Evolutionary conservation across 2,329 filamentous ascomycete species (phyloP).

Genomic region (Aspergillus tanneri): DNA sequence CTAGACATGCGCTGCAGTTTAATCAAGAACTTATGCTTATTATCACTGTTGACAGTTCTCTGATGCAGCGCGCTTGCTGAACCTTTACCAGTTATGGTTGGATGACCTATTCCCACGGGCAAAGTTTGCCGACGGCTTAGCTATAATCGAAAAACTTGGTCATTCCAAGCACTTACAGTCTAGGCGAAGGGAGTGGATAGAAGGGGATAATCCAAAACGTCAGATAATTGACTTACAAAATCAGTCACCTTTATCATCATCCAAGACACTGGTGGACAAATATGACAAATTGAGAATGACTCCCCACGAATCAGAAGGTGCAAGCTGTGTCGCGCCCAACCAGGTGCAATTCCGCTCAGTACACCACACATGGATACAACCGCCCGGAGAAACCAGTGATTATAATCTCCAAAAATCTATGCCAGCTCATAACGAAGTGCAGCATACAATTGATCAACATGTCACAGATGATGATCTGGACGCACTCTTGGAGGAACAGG

Average conservation of each 20-base stretch:
- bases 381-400: not conserved
- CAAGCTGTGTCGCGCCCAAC: too few species aligned
- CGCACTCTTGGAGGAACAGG: constrained; percentile 53
- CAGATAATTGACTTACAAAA: constrained; percentile 6
- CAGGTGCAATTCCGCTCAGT: not conserved
- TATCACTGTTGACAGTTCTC: constrained; percentile 66
- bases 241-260: not conserved
- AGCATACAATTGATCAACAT: constrained; percentile 13
- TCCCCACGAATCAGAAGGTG: too few species aligned
- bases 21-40: not conserved
- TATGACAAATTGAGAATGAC: too few species aligned
- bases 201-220: constrained; percentile 56
- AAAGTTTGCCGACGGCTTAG: constrained; percentile 83
- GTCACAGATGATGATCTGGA: constrained; percentile 50
- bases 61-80: constrained; percentile 76
- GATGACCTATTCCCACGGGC: constrained; percentile 94
- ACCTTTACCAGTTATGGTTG: constrained; percentile 94
- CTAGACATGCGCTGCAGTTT: not conserved
- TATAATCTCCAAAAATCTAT: constrained; percentile 29
- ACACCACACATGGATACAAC: not conserved
- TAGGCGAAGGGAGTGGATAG: constrained; percentile 78
- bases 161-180: constrained; percentile 76
- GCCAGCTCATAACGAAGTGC: constrained; percentile 26
- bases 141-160: constrained; percentile 89
- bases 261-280: too few species aligned